These are phyloP conservation scores for Kodamaea anthophila DNA, from an alignment of 1,139 yeast species.

Conservation along the genomic window DNA sequence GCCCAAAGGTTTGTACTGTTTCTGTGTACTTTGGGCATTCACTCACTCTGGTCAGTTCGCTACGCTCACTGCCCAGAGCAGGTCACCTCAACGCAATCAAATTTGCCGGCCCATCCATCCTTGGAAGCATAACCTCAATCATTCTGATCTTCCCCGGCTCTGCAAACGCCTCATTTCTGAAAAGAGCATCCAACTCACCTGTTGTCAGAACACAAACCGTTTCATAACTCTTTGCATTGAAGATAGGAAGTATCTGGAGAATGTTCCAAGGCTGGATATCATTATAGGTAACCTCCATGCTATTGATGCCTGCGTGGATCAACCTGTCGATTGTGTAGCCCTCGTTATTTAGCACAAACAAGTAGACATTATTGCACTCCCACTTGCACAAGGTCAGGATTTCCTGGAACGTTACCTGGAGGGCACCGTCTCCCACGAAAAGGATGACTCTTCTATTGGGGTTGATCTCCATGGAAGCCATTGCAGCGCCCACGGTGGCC, in stretches of 20 bases:
- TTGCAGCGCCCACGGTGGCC: slow-evolving; percentile 25
- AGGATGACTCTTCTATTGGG: slow-evolving; percentile 67
- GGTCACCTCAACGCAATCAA: too few relatives aligned
- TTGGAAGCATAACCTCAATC: slow-evolving; percentile 73
- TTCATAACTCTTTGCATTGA: slow-evolving; percentile 62
- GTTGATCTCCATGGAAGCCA: slow-evolving; percentile 55
- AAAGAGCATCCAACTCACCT: slow-evolving; percentile 61
- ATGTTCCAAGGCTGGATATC: slow-evolving; percentile 83
- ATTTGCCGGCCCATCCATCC: slow-evolving; percentile 75
- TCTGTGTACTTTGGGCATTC: slow-evolving; percentile 35
- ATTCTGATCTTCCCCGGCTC: slow-evolving; percentile 62
- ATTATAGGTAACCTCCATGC: slow-evolving; percentile 53
- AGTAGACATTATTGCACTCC: slow-evolving; percentile 64
- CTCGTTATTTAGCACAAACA: slow-evolving; percentile 76
- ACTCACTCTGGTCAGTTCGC: too few relatives aligned
- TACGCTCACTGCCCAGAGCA: too few relatives aligned
- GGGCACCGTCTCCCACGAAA: slow-evolving; percentile 87
- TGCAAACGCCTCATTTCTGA: slow-evolving; percentile 49
- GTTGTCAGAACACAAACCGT: slow-evolving; percentile 51
- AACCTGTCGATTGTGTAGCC: slow-evolving; percentile 89
- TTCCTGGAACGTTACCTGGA: slow-evolving; percentile 84
- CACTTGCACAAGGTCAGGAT: slow-evolving; percentile 79
- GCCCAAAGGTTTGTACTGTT: slow-evolving; percentile 6
- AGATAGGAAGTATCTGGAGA: slow-evolving; percentile 58
- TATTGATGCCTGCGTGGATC: slow-evolving; percentile 46